Evolutionary conservation across 2,329 filamentous ascomycete species (phyloP), one percentile per base, ranked within the genome.

Genomic region (Xylariaceae sp.): DNA sequence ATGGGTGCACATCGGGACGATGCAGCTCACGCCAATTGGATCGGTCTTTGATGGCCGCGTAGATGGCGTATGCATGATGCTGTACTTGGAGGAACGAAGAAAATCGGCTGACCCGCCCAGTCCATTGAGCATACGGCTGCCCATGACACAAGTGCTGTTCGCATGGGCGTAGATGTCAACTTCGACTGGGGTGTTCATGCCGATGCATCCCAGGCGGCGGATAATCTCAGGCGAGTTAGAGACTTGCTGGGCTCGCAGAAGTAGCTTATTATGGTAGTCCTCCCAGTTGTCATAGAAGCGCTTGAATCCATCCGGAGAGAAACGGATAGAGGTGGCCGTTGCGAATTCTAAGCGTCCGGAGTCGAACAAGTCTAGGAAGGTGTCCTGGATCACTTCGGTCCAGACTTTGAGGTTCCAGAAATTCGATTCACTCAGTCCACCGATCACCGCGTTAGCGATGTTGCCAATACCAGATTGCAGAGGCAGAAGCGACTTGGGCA

Each of bases 81-180:
- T 87, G 81, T 95, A 89, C 68, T 90, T 90, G 50, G 84, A 72
- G 51, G 75, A 83, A 43, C 87, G 82, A 33, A 90, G 76, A 80
- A 91, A 91, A 67, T 91, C 87, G 21, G 87, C 87, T 1, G 82
- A 86, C 1, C 87, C 88, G 32, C 87, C 87, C 1, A 91, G 81
- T 4, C 87, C 87, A 73, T 90, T 90, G 24, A 90, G 77, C 86
- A 90, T 91, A 52, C 92, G 86, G 57, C 82, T 87, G 60, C 92
- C 91, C 85, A 94, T 91, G 18, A 96, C 91, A 68, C 89, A 92
- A 49, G 91, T 96, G 57, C 82, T 87, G 83, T 96, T 96, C 65
- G 92, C 92, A 75, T 96, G 91, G 2, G 91, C 92, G 75, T 96
- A 96, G 67, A 96, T 95, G 75, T 96, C 92, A 13, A 96, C 91